phyloP scores from a whole-genome alignment of 768 basidiomycete genomes.

The Leucosporidium scottii region DNA sequence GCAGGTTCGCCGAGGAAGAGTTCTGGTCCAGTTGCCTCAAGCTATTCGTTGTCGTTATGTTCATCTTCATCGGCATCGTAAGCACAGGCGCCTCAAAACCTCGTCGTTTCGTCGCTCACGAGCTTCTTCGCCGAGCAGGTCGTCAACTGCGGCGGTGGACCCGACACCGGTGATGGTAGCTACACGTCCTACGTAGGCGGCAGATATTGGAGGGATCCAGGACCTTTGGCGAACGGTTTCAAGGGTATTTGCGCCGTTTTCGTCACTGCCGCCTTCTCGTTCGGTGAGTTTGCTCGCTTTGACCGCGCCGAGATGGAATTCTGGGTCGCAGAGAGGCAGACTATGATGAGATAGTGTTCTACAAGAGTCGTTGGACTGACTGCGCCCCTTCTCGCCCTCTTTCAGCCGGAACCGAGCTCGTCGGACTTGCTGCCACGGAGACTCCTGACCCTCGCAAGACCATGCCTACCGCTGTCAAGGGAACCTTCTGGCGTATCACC shows the following conservation, averaged over 20 bases:
- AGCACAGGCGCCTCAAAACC: no score
- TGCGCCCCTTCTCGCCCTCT: background rate
- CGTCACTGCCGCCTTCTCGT: constrained; percentile 69
- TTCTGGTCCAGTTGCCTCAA: constrained; percentile 75
- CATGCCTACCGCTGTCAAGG: constrained; percentile 80
- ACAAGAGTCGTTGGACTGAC: no score
- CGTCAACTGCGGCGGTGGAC: constrained; percentile 72
- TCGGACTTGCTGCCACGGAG: constrained; percentile 89
- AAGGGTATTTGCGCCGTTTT: constrained; percentile 58
- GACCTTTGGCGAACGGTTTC: constrained; percentile 56
- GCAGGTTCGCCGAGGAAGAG: constrained; percentile 62
- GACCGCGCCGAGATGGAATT: no score
- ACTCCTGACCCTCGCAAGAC: constrained; percentile 70
- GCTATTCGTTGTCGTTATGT: constrained; percentile 65
- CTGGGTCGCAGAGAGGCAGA: no score
- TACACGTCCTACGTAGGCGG: constrained; percentile 41
- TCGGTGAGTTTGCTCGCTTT: constrained; percentile 50
- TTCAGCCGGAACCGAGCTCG: constrained; percentile 60
- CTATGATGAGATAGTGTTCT: no score
- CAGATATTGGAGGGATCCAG: constrained; percentile 55
- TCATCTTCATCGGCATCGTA: constrained; percentile 69
- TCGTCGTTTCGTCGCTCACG: no score
- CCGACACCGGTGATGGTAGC: background rate
- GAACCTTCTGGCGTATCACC: constrained; percentile 77
- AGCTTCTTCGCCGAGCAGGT: no score